Percentiles rank a stretch among this genome's conserved stretches.
phyloP scores from a whole-genome alignment of 768 basidiomycete species.

The Tulasnella calospora region DNA sequence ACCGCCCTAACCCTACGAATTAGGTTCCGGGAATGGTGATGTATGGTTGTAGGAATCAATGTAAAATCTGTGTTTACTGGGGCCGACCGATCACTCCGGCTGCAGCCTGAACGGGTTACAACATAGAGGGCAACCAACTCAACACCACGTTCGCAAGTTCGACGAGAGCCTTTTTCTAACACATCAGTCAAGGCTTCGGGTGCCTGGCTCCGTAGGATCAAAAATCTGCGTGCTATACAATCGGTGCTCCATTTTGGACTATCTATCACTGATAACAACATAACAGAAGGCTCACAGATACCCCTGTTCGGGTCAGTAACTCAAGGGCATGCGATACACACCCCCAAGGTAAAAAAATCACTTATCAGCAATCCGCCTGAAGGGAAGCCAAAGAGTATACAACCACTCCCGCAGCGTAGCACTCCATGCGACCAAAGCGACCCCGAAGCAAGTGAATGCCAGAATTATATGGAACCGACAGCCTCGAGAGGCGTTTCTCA shows the following conservation, averaged over 20 bases:
- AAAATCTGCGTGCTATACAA: too few relatives aligned
- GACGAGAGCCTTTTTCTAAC: too few relatives aligned
- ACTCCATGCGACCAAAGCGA: neutral
- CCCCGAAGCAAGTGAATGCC: neutral
- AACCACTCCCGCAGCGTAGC: neutral
- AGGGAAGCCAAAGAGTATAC: neutral
- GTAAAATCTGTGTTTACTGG: too few relatives aligned
- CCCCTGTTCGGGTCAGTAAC: neutral
- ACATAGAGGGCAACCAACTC: too few relatives aligned
- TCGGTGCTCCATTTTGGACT: too few relatives aligned
- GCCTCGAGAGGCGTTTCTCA: neutral
- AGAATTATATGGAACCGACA: neutral
- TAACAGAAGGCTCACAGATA: too few relatives aligned
- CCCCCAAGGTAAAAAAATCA: neutral
- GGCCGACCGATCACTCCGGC: too few relatives aligned
- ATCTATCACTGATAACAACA: too few relatives aligned
- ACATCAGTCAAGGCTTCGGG: too few relatives aligned
- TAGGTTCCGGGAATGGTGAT: neutral
- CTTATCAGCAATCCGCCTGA: neutral
- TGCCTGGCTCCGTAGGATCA: too few relatives aligned
- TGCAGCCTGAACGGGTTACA: too few relatives aligned
- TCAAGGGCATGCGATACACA: neutral
- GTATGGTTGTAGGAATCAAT: neutral
- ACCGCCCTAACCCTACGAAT: neutral
- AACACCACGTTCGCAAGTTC: too few relatives aligned